phyloP scores from a whole-genome alignment of 768 basidiomycete genomes.

The Suillus variegatus region DNA sequence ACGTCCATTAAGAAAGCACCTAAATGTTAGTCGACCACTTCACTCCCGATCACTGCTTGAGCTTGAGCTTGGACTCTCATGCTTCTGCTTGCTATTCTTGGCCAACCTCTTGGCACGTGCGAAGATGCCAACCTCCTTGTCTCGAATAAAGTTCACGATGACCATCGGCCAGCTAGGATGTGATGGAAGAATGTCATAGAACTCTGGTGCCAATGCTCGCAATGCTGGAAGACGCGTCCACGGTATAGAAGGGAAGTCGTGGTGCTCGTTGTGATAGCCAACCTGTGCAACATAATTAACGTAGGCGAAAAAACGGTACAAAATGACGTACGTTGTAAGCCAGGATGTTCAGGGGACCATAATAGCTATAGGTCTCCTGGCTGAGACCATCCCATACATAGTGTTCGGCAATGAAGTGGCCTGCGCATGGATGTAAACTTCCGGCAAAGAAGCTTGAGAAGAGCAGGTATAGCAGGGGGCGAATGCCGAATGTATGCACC shows the following conservation, averaged over 20 bases:
- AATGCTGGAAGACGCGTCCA: constrained; percentile 93
- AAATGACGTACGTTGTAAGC: constrained; percentile 84
- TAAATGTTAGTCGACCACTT: constrained; percentile 5
- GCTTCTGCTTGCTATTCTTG: constrained; percentile 34
- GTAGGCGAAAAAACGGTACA: background rate
- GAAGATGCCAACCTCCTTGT: constrained; percentile 85
- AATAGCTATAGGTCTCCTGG: constrained; percentile 98
- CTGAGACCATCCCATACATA: constrained; percentile 90
- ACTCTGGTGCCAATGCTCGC: constrained; percentile 83
- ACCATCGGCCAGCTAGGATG: constrained; percentile 97
- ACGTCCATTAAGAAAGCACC: constrained; percentile 12
- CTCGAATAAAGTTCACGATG: constrained; percentile 90
- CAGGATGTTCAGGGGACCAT: constrained; percentile 85
- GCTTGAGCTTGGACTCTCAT: constrained; percentile 11
- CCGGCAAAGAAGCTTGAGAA: constrained; percentile 96
- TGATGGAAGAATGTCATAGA: constrained; percentile 83
- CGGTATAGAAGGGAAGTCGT: constrained; percentile 95
- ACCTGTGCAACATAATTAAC: constrained; percentile 50
- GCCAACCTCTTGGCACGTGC: constrained; percentile 77
- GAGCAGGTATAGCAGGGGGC: constrained; percentile 77
- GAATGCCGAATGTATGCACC: constrained; percentile 44
- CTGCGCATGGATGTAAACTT: constrained; percentile 92
- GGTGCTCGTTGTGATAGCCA: constrained; percentile 99
- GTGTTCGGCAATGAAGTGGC: constrained; percentile 98
- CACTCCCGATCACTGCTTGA: constrained; percentile 18